Evolutionary conservation across 2,329 filamentous ascomycete species (phyloP).

Genomic region (Trichophyton verrucosum): DNA sequence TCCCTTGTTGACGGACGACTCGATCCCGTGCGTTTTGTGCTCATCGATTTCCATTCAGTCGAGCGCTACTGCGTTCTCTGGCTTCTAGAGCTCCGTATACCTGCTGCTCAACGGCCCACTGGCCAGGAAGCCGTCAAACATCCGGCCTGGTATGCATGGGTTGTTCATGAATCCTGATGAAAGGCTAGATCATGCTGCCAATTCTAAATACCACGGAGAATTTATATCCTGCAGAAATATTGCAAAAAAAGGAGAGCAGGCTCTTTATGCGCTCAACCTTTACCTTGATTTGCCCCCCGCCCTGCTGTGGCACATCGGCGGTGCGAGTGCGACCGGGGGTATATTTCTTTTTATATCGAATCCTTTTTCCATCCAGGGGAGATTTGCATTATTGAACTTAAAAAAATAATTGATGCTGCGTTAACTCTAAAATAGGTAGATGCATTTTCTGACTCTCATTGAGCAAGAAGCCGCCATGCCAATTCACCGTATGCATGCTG

Average conservation of each 20-base stretch:
- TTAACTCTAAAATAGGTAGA: not conserved
- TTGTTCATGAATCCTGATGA: not conserved
- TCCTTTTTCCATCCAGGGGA: not conserved
- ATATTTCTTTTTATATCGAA: not conserved
- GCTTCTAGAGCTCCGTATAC: slow-evolving; percentile 1
- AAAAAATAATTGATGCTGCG: not conserved
- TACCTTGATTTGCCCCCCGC: not conserved
- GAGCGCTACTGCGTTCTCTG: not conserved
- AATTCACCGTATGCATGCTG: not conserved
- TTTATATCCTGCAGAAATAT: not conserved
- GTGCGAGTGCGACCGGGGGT: not conserved
- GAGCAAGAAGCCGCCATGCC: not conserved
- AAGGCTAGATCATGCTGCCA: not conserved
- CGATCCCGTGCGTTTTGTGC: not conserved
- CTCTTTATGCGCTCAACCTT: not conserved
- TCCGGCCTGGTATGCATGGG: not conserved
- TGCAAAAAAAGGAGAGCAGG: not conserved
- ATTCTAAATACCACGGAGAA: not conserved
- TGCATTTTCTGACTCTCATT: not conserved
- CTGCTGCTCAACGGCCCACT: not conserved
- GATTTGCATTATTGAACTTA: slow-evolving; percentile 3
- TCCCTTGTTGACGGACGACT: not conserved
- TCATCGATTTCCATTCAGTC: not conserved
- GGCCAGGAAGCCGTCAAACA: not conserved
- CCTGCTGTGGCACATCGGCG: not conserved